Conservation (phyloP, 345 rosid species). For the Dimocarpus longan region DNA sequence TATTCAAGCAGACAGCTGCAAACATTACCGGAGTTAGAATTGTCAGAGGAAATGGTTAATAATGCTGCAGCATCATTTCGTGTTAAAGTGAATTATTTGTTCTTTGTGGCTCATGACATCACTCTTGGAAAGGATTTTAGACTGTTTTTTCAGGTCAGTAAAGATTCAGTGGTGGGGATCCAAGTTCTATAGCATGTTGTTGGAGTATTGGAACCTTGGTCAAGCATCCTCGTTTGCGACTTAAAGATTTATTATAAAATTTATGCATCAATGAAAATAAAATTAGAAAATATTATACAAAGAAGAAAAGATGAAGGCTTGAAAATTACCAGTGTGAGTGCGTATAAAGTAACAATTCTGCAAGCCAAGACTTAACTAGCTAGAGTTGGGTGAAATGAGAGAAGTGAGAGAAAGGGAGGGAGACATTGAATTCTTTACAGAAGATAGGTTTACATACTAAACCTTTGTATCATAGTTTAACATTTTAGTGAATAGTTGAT, state of each 20-base stretch:
- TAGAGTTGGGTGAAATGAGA: too few species aligned
- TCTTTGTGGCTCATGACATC: slow-evolving; percentile 63
- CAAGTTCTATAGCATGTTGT: background rate
- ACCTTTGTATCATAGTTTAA: background rate
- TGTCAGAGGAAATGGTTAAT: slow-evolving; percentile 66
- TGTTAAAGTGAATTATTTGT: slow-evolving; percentile 52
- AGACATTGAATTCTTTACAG: background rate
- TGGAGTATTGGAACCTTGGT: background rate
- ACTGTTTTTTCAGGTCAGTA: slow-evolving; percentile 51
- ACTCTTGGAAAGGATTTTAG: slow-evolving; percentile 65
- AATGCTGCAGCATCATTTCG: slow-evolving; percentile 62
- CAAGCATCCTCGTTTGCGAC: background rate
- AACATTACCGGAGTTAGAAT: slow-evolving; percentile 50
- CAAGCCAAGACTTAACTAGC: too few species aligned
- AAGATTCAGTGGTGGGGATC: background rate
- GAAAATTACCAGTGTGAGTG: too few species aligned
- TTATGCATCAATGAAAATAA: background rate
- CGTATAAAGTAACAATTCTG: too few species aligned
- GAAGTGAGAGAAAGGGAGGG: too few species aligned
- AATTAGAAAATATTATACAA: background rate
- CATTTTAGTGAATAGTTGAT: background rate
- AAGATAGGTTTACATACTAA: background rate
- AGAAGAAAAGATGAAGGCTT: background rate
- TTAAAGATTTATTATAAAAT: background rate
- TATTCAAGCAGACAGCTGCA: slow-evolving; percentile 38